Base-by-base conservation (phyloP, 768 basidiomycete species). In the Trametes cingulata region DNA sequence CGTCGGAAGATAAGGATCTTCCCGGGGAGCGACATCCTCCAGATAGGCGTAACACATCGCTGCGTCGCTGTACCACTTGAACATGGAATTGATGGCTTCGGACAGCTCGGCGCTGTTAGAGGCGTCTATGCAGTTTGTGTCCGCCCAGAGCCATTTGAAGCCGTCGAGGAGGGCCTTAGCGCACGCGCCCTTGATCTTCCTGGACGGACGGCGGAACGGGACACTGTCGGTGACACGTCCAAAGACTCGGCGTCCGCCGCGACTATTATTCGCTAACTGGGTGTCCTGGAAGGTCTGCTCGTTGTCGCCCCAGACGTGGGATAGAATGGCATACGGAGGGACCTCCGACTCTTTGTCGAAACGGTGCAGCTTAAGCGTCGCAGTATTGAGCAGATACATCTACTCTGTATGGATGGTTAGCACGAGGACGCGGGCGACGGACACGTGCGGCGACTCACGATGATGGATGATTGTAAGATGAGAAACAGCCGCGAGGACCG, bases 51-150 rank as follows among this genome's bases (percentile, higher is more conserved):
- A 62, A 56, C 61, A 62, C 51, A 57, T 57, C 10, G 56, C 27
- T 10, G 61, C 55, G 56, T 24, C 19, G 9, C 29, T 19, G 51
- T 57, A 62, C 20, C 40, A 49, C 13, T 27, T 19, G 46, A 57
- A 57, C 50, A 57, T 52, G 8, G 61, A 62, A 46, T 57, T 62
- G 56, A 62, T 62, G 15, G 61, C 52, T 41, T 63, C 61, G 39
- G 46, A 35, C 22, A 63, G 61, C 56, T 58, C 61, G 6, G 51
- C 52, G 42, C 56, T 58, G 52, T 55, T 63, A 1, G 57, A 35
- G 46, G 57, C 47, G 48, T 63, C 52, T 54, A 63, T 63, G 47
- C 61, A 63, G 33, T 43, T 29, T 12, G 56, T 58, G 49, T 63
- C 61, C 1, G 56, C 35, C 61, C 61, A 63, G n/a, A 55, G 24